Conservation (phyloP, 1,139 yeast species). For the Magnusiomyces magnusii region DNA sequence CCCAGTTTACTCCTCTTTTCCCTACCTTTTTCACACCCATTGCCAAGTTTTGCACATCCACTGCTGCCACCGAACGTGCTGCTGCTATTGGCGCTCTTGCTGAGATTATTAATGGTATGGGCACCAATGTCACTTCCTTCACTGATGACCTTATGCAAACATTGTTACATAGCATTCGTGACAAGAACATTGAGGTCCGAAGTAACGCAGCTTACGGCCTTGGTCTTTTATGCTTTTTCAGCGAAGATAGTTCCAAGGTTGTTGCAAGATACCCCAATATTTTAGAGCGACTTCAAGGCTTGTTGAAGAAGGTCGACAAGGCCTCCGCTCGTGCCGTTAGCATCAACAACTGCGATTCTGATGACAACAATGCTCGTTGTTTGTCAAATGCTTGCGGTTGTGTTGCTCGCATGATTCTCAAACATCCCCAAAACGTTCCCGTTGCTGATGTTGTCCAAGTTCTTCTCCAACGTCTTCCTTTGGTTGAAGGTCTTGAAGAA, state of each 20-base stretch:
- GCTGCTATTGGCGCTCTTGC: conserved; percentile 86
- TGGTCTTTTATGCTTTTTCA: conserved; percentile 66
- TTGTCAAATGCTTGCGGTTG: conserved; percentile 96
- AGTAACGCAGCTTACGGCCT: conserved; percentile 96
- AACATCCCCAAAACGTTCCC: conserved; percentile 68
- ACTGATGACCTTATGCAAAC: conserved; percentile 62
- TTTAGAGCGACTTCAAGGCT: conserved; percentile 67
- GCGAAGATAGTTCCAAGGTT: conserved; percentile 42
- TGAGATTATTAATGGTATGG: conserved; percentile 75
- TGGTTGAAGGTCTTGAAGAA: conserved; percentile 85
- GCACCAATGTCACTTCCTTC: conserved; percentile 52
- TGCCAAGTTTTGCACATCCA: conserved; percentile 51
- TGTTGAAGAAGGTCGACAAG: conserved; percentile 70
- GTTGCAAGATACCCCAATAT: conserved; percentile 61
- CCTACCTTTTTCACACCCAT: conserved; percentile 64
- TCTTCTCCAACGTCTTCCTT: conserved; percentile 71
- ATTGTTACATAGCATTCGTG: conserved; percentile 62
- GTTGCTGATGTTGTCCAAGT: conserved; percentile 72
- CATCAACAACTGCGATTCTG: conserved; percentile 56
- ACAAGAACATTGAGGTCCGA: conserved; percentile 80
- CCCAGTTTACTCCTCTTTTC: conserved; percentile 67
- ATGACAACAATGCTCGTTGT: conserved; percentile 76
- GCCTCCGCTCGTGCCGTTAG: conserved; percentile 35
- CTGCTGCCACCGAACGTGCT: conserved; percentile 69
- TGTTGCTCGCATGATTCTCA: conserved; percentile 83